Conservation (phyloP, 2,329 filamentous ascomycete genomes). For the Aspergillus japonicus region DNA sequence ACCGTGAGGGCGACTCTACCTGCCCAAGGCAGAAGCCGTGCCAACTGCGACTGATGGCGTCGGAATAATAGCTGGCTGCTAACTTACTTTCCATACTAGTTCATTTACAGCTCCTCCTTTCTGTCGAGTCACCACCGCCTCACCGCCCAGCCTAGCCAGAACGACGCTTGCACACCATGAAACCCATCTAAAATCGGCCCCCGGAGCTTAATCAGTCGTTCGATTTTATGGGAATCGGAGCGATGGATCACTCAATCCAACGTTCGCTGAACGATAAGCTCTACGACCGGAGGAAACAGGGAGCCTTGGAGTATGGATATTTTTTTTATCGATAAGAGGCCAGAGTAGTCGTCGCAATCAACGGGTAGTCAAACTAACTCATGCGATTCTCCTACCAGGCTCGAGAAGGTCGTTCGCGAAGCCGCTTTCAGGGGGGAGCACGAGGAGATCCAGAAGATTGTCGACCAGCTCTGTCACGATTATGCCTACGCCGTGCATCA, state of each 20-base stretch:
- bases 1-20: not conserved
- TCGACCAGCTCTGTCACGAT: constrained; percentile 95
- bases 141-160: constrained; percentile 17
- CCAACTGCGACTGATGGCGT: not conserved
- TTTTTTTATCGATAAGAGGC: not conserved
- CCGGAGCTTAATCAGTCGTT: constrained; percentile 22
- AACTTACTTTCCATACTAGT: too few species aligned
- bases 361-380: constrained; percentile 10
- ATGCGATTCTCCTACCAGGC: constrained; percentile 50
- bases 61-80: constrained; percentile 6
- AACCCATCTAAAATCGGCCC: constrained; percentile 22
- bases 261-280: constrained; percentile 95
- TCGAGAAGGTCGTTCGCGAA: constrained; percentile 88
- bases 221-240: constrained; percentile 24
- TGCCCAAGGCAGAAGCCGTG: constrained; percentile 1
- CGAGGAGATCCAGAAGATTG: constrained; percentile 77
- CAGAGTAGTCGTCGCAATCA: not conserved
- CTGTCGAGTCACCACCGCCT: constrained; percentile 9
- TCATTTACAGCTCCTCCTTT: constrained; percentile 1
- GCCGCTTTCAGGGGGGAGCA: constrained; percentile 74
- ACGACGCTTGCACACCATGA: constrained; percentile 25
- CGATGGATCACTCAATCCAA: constrained; percentile 86
- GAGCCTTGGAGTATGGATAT: constrained; percentile 80
- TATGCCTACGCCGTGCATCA: constrained; percentile 97
- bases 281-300: constrained; percentile 96